Base-by-base conservation (phyloP, 1,139 yeast genomes). In the Yamadazyma epiphylla region DNA sequence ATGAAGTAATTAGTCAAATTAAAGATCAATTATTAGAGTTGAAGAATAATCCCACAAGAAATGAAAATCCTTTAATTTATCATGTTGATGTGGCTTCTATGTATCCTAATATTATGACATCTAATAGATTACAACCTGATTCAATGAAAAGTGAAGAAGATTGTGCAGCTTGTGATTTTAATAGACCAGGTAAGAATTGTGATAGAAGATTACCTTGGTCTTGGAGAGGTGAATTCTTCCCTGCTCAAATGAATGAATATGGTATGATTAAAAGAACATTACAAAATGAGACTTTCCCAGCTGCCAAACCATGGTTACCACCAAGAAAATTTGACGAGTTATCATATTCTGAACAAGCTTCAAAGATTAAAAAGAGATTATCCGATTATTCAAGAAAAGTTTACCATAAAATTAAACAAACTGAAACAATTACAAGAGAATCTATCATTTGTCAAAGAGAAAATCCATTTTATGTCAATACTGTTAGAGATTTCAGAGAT, bases 21-120 rank as follows among this genome's bases (percentile, higher is more conserved):
- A 69, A 69, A 28, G 43, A 52, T 0, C 66, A 75, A 41, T 62
- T 94, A 14, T 38, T 70, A 13, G 82, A 71, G 5, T 58, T 94
- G 33, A 78, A 77, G 38, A 55, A 67, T 3, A 69, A 70, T 21
- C 91, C 94, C 1, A 64, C 64, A 22, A 65, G 97, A 43, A 55
- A 59, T 8, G 98, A 91, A 48, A 65, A 65, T 6, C 99, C 99
- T 0, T 66, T 86, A 23, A 94, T 94, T 42, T 94, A 94, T 49
- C 99, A 94, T 54, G 96, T 94, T 24, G 99, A 94, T 64, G 99
- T 94, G 32, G 97, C 99, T 0, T 91, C 98, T 0, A 94, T 94
- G 99, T 94, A 94, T 51, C 99, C 99, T 4, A 91, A 94, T 53
- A 94, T 94, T 49, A 94, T 94, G 97, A 87, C 96, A 4, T 85